A percentile compares a stretch with the other conserved stretches of the same genome.
phyloP scores from a whole-genome alignment of 257 asterid species.

The Nicotiana tomentosiformis region DNA sequence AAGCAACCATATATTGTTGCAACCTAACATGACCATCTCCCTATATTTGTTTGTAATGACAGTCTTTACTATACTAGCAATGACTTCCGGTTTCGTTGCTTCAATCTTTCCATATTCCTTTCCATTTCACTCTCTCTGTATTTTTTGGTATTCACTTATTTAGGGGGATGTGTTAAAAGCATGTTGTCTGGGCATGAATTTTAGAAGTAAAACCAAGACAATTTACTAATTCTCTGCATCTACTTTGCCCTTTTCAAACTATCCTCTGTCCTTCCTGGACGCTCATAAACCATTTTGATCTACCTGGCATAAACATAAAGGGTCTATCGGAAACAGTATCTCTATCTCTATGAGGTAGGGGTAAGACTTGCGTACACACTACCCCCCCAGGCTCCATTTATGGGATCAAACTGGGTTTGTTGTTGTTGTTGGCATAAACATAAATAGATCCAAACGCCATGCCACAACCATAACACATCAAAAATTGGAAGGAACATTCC shows the following conservation, averaged over 20 bases:
- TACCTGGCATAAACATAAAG: background rate
- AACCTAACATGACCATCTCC: background rate
- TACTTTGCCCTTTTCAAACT: background rate
- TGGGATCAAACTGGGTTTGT: too few species aligned
- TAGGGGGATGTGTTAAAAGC: background rate
- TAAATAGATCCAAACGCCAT: background rate
- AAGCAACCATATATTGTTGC: background rate
- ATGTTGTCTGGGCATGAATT: background rate
- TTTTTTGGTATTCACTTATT: background rate
- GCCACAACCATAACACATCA: background rate
- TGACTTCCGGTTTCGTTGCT: background rate
- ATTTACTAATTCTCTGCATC: too few species aligned
- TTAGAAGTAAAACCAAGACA: background rate
- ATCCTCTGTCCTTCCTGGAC: background rate
- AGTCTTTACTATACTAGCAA: background rate
- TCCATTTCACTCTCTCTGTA: background rate
- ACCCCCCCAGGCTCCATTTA: too few species aligned
- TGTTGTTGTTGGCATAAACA: too few species aligned
- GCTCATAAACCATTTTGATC: background rate
- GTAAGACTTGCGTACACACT: too few species aligned
- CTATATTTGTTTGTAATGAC: background rate
- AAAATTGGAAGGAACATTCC: background rate
- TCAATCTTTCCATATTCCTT: background rate
- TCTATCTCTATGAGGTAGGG: too few species aligned
- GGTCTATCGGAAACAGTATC: too few species aligned